Evolutionary conservation across 352 stramenopile genomes (phyloP), one percentile per base, ranked within the genome.

Genomic region (Globisporangium heterothallicum): DNA sequence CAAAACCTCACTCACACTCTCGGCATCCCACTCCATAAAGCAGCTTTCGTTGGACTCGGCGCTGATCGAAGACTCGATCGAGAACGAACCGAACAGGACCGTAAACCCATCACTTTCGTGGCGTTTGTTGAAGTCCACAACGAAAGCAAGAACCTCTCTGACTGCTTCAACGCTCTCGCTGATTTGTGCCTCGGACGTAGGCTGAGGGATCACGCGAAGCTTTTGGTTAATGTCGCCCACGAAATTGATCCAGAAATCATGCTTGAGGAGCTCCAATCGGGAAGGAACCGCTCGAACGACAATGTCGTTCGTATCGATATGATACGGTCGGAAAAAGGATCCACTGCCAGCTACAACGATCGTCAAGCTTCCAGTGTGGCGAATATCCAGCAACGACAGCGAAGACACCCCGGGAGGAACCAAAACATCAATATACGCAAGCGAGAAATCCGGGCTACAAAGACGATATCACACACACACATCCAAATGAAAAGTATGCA

Each of bases 161-260:
- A 84, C 54, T 3, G 64, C 58, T 4, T 61, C 44, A 3, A 44
- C 56, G 3, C 70, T 72, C 24, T 75, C 64, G 0, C 24, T 43
- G 22, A 72, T 58, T 38, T 77, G 70, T 32, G 62, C 18, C 7
- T 38, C 21, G 0, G 74, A 81, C 7, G 70, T 74, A n/a, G 77
- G 68, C 40, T 88, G 80, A 10, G 81, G 68, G 26, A 94, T 41
- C 8, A 84, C 56, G 14, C 77, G 79, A n/a, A 92, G 49, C 25
- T 71, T 66, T 56, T 78, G 66, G 54, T 94, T 92, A 12, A 86
- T 57, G 2, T 79, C 74, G 3, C 75, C 81, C 13, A 91, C 65
- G 55, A 92, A 92, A 42, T 91, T 75, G 54, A 92, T 88, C 84
- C 84, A 94, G 43, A 89, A 90, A 41, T 73, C 68, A 41, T 94